A percentile compares a stretch with the other conserved stretches of the same genome.
Evolutionary conservation across 495 filamentous ascomycete species (phyloP).

Genomic region (Aspergillus biplanus): DNA sequence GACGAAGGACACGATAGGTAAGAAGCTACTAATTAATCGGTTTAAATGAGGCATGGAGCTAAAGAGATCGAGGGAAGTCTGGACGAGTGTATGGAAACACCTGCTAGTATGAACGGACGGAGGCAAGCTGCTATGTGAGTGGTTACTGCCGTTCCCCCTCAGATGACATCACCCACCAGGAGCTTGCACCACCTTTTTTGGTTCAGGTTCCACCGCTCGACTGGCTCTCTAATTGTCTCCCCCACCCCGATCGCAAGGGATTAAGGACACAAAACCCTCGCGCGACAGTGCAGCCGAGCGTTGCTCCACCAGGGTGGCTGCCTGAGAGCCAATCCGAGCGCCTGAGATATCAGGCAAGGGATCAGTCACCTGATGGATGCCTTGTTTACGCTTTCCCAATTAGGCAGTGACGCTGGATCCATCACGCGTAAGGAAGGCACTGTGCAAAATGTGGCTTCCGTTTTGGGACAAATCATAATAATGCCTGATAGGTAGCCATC

Average conservation of each 20-base stretch:
- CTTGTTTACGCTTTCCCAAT: constrained; percentile 37
- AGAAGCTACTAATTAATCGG: constrained; percentile 1
- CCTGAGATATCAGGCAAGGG: constrained; percentile 19
- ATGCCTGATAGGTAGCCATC: constrained; percentile 2
- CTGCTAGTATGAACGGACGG: background rate
- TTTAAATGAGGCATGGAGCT: background rate
- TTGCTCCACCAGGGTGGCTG: background rate
- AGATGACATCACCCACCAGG: constrained; percentile 20
- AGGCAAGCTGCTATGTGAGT: constrained; percentile 12
- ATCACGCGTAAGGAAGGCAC: constrained; percentile 27
- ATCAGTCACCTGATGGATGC: constrained; percentile 25
- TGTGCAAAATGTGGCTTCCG: constrained; percentile 13
- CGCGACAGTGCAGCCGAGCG: background rate
- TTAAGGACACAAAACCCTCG: background rate
- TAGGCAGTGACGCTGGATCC: constrained; percentile 21
- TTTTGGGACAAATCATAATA: constrained; percentile 19
- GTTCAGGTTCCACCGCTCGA: background rate
- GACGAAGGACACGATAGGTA: background rate
- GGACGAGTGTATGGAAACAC: background rate
- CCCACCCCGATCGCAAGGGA: background rate
- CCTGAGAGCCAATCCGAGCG: constrained; percentile 2
- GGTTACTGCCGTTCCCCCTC: constrained; percentile 11
- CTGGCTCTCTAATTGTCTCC: background rate
- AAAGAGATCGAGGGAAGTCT: background rate
- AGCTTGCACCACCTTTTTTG: background rate